phyloP scores from a whole-genome alignment of 139 green algal species.

The Chlorokybus atmophyticus region DNA sequence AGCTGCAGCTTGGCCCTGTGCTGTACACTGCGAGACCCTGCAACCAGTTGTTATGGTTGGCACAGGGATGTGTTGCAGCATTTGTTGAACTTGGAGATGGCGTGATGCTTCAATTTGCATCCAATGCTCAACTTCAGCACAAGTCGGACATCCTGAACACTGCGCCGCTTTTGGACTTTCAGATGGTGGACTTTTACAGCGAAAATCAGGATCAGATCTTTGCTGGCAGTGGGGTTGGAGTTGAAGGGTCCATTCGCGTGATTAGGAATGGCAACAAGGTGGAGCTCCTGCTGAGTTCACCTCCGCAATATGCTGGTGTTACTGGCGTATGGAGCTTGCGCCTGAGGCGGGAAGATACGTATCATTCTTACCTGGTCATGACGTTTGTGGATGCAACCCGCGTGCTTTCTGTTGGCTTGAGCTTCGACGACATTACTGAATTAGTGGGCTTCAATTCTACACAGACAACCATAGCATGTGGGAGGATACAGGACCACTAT shows the following conservation, averaged over 20 bases:
- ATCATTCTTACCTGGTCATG: slow-evolving; percentile 30
- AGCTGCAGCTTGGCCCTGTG: no score
- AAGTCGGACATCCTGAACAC: no score
- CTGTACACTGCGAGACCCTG: no score
- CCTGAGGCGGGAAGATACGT: not conserved
- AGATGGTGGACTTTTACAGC: slow-evolving; percentile 11
- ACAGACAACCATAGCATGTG: no score
- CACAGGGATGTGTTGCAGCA: no score
- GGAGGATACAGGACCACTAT: no score
- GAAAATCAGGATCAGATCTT: slow-evolving; percentile 28
- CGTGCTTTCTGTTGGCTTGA: slow-evolving; percentile 16
- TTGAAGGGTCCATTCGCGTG: slow-evolving; percentile 7
- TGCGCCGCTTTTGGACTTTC: slow-evolving; percentile 19
- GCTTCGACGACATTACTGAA: slow-evolving; percentile 20
- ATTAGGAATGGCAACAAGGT: slow-evolving; percentile 16
- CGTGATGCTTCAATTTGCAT: no score
- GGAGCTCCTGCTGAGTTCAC: slow-evolving; percentile 11
- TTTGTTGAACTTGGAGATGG: no score
- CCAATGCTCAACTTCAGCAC: no score
- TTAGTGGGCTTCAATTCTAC: no score
- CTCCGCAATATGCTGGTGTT: slow-evolving; percentile 14
- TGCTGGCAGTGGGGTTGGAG: slow-evolving; percentile 11
- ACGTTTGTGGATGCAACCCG: slow-evolving; percentile 26
- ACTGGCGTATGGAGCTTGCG: slow-evolving; percentile 18
- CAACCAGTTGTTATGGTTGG: no score